Base-by-base conservation (phyloP, 2,329 filamentous ascomycete species). In the Lachnellula subtilissima region DNA sequence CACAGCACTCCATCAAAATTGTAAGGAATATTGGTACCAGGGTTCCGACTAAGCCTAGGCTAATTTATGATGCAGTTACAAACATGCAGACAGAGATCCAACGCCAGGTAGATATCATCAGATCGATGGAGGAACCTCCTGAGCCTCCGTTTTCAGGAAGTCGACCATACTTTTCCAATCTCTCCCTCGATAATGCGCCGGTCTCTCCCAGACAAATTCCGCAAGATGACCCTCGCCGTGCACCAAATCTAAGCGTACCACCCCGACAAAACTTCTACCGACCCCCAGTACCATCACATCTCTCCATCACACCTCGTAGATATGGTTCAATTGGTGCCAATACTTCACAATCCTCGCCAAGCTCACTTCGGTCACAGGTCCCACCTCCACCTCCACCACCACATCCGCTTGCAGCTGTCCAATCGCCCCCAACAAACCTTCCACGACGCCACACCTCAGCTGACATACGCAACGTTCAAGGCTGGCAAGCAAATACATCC, bases 371-470 rank as follows among this genome's bases (percentile, higher is more conserved):
- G 58, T 83, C 86, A 43, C 84, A 84, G 63, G 74, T 76, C 14
- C 81, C 85, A 40, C 83, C 84, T n/a, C 85, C 86, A 54, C 75
- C 73, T 50, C 79, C 78, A 60, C 78, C 73, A 15, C 82, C 85
- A 35, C 88, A 89, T 67, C 85, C 85, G 36, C 77, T 86, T 19
- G 81, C 86, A 17, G 77, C 82, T 55, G 78, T 83, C 35, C 79
- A 85, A 64, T 78, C 81, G 25, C 81, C 84, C 36, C 84, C 86
- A 37, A 81, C 84, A 55, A 91, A 85, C 65, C 78, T 96, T 48
- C 83, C 85, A 46, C 86, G 93, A 61, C 84, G 93, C 59, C 94
- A 99, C 73, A 99, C 94, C 1, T 93, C 92, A 40, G 94, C 94
- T 56, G 94, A 99, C 70, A 97, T 99, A 64, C 87, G 94, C 52